Conservation (phyloP, 768 basidiomycete species). For the Suillus subalutaceus region DNA sequence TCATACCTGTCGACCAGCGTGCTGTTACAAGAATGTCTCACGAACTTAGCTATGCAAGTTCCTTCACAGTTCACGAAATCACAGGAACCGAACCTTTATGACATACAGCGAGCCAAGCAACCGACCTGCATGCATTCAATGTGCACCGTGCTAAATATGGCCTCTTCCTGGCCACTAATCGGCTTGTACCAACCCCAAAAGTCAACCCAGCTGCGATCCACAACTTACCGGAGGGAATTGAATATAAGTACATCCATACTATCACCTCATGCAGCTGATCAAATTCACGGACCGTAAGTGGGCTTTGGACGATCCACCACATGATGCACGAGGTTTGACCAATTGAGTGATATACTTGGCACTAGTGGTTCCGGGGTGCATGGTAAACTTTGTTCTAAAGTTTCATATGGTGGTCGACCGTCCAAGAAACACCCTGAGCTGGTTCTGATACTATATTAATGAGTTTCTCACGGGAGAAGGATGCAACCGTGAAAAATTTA, state of each 20-base stretch:
- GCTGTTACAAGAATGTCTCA: too few relatives aligned
- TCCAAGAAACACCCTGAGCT: too few relatives aligned
- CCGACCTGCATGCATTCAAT: neutral
- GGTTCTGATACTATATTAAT: neutral
- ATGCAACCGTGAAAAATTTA: neutral
- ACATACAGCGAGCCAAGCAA: neutral
- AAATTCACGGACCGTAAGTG: neutral
- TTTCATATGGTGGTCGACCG: neutral
- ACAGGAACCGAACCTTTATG: neutral
- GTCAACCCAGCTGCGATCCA: neutral
- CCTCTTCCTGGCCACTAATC: neutral
- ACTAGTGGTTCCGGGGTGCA: neutral
- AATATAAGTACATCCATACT: neutral
- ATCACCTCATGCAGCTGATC: neutral
- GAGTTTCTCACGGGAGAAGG: neutral
- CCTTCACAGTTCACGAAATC: neutral
- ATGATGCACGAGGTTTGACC: neutral
- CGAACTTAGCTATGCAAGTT: too few relatives aligned
- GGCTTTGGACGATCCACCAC: neutral
- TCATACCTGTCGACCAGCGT: neutral
- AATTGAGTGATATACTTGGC: too few relatives aligned
- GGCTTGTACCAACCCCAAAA: neutral
- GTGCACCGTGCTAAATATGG: neutral
- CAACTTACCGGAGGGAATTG: neutral
- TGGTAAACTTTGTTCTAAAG: neutral